Conservation (phyloP, 441 rosid genomes). For the Gossypium gossypioides region DNA sequence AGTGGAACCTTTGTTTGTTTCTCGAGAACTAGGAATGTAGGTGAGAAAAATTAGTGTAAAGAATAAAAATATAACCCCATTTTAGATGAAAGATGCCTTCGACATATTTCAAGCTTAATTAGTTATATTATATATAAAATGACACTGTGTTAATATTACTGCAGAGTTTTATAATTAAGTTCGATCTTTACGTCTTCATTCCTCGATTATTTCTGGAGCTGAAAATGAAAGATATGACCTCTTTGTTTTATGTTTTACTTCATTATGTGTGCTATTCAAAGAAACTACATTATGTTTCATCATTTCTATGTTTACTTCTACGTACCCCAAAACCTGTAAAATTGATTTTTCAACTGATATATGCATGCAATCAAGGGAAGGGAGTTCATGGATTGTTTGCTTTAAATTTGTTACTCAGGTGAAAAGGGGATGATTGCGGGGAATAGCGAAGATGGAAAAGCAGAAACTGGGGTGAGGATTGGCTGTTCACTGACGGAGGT, state of each 20-base stretch:
- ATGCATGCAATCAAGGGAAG: not conserved
- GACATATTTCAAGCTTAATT: too few species aligned
- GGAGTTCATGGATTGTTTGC: too few species aligned
- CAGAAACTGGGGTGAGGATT: not conserved
- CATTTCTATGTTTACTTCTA: not conserved
- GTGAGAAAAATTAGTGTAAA: not conserved
- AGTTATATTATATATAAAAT: too few species aligned
- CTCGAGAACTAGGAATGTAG: not conserved
- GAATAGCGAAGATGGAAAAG: not conserved
- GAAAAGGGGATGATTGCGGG: not conserved
- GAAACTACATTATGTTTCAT: not conserved
- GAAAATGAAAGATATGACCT: too few species aligned
- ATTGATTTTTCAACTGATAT: not conserved
- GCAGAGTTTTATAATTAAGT: too few species aligned
- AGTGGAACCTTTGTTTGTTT: not conserved
- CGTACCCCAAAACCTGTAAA: not conserved
- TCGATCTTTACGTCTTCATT: too few species aligned
- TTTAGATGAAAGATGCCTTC: too few species aligned
- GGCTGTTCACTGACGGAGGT: not conserved
- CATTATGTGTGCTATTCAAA: not conserved
- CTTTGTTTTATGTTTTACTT: not conserved
- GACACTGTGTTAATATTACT: too few species aligned
- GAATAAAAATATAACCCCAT: not conserved
- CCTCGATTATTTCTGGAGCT: too few species aligned
- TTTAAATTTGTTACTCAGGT: not conserved